Base-by-base conservation (phyloP, 2,329 filamentous ascomycete genomes). In the Penicillium sp. region DNA sequence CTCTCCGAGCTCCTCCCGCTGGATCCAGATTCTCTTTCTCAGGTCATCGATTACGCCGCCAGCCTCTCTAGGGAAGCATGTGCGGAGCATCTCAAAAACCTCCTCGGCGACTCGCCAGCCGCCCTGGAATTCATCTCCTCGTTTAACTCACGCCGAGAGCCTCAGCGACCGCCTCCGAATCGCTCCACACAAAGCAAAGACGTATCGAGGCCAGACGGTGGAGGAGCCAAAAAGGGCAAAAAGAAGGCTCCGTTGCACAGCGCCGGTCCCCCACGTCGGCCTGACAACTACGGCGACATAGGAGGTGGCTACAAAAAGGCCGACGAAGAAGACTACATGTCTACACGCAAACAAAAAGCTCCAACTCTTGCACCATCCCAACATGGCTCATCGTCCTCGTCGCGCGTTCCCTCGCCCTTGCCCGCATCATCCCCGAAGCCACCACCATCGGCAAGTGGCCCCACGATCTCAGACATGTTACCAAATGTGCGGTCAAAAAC, bases 91-190 rank as follows among this genome's bases (percentile, higher is more conserved):
- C 87, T 99, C 57, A 88, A 86, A 71, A 91, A 94, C 67, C 79
- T 99, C 49, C 82, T 99, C 0, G 94, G 93, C 46, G 91, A 96
- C 70, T 91, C 89, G 7, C 84, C 91, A 1, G 85, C 88, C 63
- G 82, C 84, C 2, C 72, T 89, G 47, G 86, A 89, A 62, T 90
- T 90, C 67, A 89, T 90, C 56, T 79, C 85, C 19, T 82, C 82
- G 10, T 90, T 89, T 74, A 97, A 96, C 69, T 83, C 86, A 3
- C 84, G 83, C 51, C 76, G 83, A 56, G 72, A 67, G 27, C 42
- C 60, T 7, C 57, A 52, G 70, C 48, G 68, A 72, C 29, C 72
- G 67, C 29, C 63, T 23, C 40, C 54, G 5, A 26, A 54, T 6
- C 10, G 43, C 2, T 39, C 56, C 19, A 18, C 55, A 13, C 54